Evolutionary conservation across 305 asterid genomes (phyloP).

Genomic region (Fraxinus greggii): DNA sequence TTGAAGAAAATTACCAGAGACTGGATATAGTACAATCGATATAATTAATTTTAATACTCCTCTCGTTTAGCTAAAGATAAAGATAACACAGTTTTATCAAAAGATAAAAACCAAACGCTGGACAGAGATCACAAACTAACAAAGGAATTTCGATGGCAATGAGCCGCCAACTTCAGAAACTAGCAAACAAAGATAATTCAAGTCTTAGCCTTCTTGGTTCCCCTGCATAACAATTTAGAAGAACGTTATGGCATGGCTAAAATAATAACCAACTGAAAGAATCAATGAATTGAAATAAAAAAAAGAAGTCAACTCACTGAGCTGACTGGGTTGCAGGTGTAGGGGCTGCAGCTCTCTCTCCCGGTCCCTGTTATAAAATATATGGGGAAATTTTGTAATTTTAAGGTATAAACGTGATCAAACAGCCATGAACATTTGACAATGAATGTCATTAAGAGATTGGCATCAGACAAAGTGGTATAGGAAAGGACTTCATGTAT

Average conservation of each 20-base stretch:
- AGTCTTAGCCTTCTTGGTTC: conserved; percentile 56
- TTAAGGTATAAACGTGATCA: neutral
- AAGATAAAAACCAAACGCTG: conserved; percentile 22
- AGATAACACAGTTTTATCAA: conserved; percentile 29
- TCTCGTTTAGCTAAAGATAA: neutral
- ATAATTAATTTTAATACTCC: conserved; percentile 20
- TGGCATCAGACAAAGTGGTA: neutral
- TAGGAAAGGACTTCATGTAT: neutral
- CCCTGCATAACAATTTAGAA: conserved; percentile 36
- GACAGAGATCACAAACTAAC: conserved; percentile 27
- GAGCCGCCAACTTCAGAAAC: conserved; percentile 2
- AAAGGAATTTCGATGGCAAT: conserved; percentile 12
- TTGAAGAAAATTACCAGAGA: neutral
- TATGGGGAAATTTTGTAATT: neutral
- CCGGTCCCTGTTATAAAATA: conserved; percentile 43
- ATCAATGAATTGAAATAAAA: neutral
- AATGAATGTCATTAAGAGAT: neutral
- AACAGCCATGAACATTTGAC: neutral
- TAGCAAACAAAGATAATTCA: conserved; percentile 25
- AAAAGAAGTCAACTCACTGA: conserved; percentile 38
- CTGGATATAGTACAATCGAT: neutral
- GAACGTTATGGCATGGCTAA: neutral
- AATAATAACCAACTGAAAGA: neutral
- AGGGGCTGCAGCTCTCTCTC: conserved; percentile 38
- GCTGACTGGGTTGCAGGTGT: conserved; percentile 45